Conservation (phyloP, 768 basidiomycete genomes). For the Boletus sensibilis region DNA sequence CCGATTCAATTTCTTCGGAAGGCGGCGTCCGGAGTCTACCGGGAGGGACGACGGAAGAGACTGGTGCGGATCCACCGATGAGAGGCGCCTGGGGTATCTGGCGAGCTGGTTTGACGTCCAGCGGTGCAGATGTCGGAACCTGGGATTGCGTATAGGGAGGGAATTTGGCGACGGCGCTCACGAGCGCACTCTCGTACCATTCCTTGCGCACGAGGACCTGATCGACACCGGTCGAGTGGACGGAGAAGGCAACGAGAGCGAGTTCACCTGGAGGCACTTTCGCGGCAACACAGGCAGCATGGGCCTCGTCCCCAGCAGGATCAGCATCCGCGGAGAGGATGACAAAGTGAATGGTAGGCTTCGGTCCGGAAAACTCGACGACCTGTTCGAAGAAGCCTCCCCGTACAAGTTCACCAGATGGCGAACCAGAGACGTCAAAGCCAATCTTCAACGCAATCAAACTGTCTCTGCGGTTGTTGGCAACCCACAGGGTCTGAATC, state of each 20-base stretch:
- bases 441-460: slow-evolving; percentile 77
- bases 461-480: slow-evolving; percentile 81
- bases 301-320: slow-evolving; percentile 77
- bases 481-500: slow-evolving; percentile 86
- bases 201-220: slow-evolving; percentile 85
- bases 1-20: slow-evolving; percentile 72
- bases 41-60: slow-evolving; percentile 30
- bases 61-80: slow-evolving; percentile 22
- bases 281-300: slow-evolving; percentile 80
- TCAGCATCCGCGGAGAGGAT: slow-evolving; percentile 84
- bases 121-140: slow-evolving; percentile 17
- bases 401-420: slow-evolving; percentile 59
- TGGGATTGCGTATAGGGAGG: slow-evolving; percentile 46
- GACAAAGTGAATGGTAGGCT: slow-evolving; percentile 86
- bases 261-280: slow-evolving; percentile 74
- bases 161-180: slow-evolving; percentile 57
- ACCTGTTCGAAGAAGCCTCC: slow-evolving; percentile 77
- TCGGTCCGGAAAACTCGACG: slow-evolving; percentile 79
- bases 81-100: slow-evolving; percentile 32
- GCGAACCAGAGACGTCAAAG: slow-evolving; percentile 56
- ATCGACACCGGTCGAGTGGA: slow-evolving; percentile 88
- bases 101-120: slow-evolving; percentile 27
- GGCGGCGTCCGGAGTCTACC: slow-evolving; percentile 64
- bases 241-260: slow-evolving; percentile 82
- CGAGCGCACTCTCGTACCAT: slow-evolving; percentile 74